A percentile compares a stretch with the other conserved stretches of the same genome.
phyloP scores from a whole-genome alignment of 2,329 filamentous ascomycete species.

The Atkinsonella hypoxylon region DNA sequence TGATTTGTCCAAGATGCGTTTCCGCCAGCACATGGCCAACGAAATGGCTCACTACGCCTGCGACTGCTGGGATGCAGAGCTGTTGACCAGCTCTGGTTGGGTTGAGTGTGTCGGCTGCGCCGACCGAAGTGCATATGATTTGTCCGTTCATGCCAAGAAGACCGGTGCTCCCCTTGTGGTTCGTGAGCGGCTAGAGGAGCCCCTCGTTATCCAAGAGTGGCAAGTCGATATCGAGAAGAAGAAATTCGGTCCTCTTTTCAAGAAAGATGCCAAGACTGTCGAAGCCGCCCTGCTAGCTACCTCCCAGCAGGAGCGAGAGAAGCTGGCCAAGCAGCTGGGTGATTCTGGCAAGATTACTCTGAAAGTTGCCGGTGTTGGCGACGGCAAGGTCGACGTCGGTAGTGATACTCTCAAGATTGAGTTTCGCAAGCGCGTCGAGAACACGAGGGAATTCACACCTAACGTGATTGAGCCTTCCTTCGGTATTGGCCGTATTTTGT shows the following conservation, averaged over 20 bases:
- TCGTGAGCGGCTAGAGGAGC: slow-evolving; percentile 67
- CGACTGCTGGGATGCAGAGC: slow-evolving; percentile 96
- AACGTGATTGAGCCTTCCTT: slow-evolving; percentile 98
- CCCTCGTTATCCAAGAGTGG: slow-evolving; percentile 75
- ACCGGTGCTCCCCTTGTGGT: slow-evolving; percentile 81
- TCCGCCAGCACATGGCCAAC: slow-evolving; percentile 87
- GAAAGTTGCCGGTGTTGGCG: slow-evolving; percentile 53
- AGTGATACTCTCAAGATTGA: slow-evolving; percentile 75
- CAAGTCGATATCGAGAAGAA: slow-evolving; percentile 83
- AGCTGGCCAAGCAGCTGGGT: slow-evolving; percentile 61
- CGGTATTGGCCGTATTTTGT: slow-evolving; percentile 89
- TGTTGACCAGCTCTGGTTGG: slow-evolving; percentile 88
- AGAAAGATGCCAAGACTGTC: slow-evolving; percentile 82
- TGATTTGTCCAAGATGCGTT: slow-evolving; percentile 78
- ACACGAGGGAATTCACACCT: slow-evolving; percentile 81
- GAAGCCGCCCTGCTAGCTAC: slow-evolving; percentile 67
- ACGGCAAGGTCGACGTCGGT: slow-evolving; percentile 66
- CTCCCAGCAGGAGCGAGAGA: slow-evolving; percentile 70
- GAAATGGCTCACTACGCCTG: slow-evolving; percentile 80
- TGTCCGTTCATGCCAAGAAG: slow-evolving; percentile 85
- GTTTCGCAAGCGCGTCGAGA: slow-evolving; percentile 70
- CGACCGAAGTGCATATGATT: slow-evolving; percentile 87
- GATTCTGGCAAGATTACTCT: slow-evolving; percentile 65
- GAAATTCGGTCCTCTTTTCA: slow-evolving; percentile 90
- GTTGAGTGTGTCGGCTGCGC: slow-evolving; percentile 97